phyloP scores from a whole-genome alignment of 495 filamentous ascomycete species.

The Penicillium parvum region DNA sequence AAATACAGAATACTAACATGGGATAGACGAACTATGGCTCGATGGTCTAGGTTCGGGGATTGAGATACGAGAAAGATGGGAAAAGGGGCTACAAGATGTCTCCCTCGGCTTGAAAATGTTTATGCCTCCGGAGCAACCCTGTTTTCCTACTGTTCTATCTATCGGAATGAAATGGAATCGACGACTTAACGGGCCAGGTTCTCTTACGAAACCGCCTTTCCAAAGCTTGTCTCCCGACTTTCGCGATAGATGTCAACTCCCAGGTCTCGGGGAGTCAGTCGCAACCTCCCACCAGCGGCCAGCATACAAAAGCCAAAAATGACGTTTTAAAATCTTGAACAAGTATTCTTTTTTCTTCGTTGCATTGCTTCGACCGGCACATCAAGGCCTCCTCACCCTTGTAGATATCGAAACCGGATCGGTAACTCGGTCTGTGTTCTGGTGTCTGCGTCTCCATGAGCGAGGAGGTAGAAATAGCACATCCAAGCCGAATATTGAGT shows the following conservation, averaged over 20 bases:
- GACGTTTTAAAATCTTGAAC: slow-evolving; percentile 12
- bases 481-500: slow-evolving; percentile 37
- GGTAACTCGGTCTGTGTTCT: slow-evolving; percentile 20
- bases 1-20: neutral
- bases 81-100: slow-evolving; percentile 18
- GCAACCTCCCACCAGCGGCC: slow-evolving; percentile 1
- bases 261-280: too few relatives aligned
- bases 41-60: slow-evolving; percentile 31
- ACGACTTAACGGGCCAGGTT: slow-evolving; percentile 29
- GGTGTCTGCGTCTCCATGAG: slow-evolving; percentile 30
- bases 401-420: slow-evolving; percentile 21
- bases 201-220: slow-evolving; percentile 20
- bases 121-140: slow-evolving; percentile 22
- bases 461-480: slow-evolving; percentile 38
- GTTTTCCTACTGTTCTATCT: slow-evolving; percentile 31
- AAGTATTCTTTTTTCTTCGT: slow-evolving; percentile 4
- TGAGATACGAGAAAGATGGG: slow-evolving; percentile 23
- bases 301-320: slow-evolving; percentile 10
- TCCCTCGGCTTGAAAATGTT: slow-evolving; percentile 20
- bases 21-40: slow-evolving; percentile 27
- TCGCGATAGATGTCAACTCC: slow-evolving; percentile 19
- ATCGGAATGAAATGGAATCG: slow-evolving; percentile 35
- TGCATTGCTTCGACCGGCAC: slow-evolving; percentile 26
- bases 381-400: slow-evolving; percentile 41
- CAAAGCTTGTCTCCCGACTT: slow-evolving; percentile 12